Percentiles rank a stretch among this genome's conserved stretches.
Evolutionary conservation across 176 grass and related monocot species (phyloP).

Genomic region (Cocos nucifera): DNA sequence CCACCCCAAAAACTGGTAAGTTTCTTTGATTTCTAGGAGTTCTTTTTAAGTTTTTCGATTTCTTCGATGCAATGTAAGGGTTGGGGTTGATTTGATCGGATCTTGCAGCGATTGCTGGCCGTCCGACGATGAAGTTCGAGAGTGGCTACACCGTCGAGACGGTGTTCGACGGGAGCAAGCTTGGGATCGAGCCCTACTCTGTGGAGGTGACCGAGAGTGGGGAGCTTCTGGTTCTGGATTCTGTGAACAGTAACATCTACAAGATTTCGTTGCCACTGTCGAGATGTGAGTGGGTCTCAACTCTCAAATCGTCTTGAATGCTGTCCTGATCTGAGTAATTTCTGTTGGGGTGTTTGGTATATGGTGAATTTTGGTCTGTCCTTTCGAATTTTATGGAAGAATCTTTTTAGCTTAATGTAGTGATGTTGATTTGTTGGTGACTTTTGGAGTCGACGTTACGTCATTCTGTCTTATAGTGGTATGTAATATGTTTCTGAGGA

Average conservation of each 20-base stretch:
- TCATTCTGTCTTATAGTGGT: no score
- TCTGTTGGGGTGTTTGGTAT: slow-evolving; percentile 23
- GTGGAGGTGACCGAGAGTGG: slow-evolving; percentile 72
- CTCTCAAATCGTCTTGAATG: no score
- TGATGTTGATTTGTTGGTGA: no score
- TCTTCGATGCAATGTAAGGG: slow-evolving; percentile 1
- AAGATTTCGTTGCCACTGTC: slow-evolving; percentile 81
- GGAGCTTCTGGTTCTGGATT: slow-evolving; percentile 87
- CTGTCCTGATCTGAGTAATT: slow-evolving; percentile 22
- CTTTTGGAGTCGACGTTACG: no score
- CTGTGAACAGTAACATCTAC: slow-evolving; percentile 93
- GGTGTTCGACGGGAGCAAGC: slow-evolving; percentile 94
- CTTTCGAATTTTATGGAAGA: background rate
- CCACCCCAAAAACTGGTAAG: slow-evolving; percentile 56
- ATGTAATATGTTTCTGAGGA: no score
- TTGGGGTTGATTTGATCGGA: slow-evolving; percentile 1
- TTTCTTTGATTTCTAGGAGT: background rate
- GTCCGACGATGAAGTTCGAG: slow-evolving; percentile 92
- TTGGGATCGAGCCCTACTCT: slow-evolving; percentile 82
- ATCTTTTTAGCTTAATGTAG: no score
- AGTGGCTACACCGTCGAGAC: slow-evolving; percentile 92
- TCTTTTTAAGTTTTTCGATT: background rate
- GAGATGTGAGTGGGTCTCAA: slow-evolving; percentile 39
- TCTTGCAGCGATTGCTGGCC: slow-evolving; percentile 38
- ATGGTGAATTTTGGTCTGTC: slow-evolving; percentile 29